Evolutionary conservation across 2,329 filamentous ascomycete species (phyloP), one percentile per base, ranked within the genome.

Genomic region (Calonectria multiphialidica): DNA sequence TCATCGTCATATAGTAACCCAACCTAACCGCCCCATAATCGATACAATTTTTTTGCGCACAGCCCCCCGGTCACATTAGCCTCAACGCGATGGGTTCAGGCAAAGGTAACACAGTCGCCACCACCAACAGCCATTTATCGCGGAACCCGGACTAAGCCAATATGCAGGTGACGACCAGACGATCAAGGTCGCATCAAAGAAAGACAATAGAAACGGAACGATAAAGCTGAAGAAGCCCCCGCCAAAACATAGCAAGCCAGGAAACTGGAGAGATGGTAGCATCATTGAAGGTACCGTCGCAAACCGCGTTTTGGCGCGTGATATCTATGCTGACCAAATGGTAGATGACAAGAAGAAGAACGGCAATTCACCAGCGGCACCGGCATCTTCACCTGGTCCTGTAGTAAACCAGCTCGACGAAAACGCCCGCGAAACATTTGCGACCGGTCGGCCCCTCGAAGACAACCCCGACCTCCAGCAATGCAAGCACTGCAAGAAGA

Each of bases 401-500:
- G 86, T 91, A 2, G 88, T 92, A 21, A 92, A 92, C 79, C 90
- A 91, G 66, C 89, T 98, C 64, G 94, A 97, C 78, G 92, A 95
- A 72, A 90, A 88, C 73, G 92, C 94, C 16, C 90, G 94, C 77
- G 92, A 95, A 72, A 94, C 94, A 5, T 98, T 98, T 83, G 88
- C 92, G 5, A 96, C 93, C 57, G 95, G 95, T 73, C 92, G 93
- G 70, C 95, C 95, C 0, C 89, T 98, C 76, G 93, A 95, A 78
- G 96, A 98, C 80, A 88, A 88, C 69, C 90, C 94, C 13, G 95
- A 98, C 74, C 89, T 95, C 12, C 92, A 97, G 63, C 89, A 93
- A 76, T 99, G 96, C 89, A 98, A 97, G 82, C 95, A 97, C 82
- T 99, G 96, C 86, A 98, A 97, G 84, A 96, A 97, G 79, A 94